Conservation (phyloP, 805 yeast genomes). For the Starmerella geochares region DNA sequence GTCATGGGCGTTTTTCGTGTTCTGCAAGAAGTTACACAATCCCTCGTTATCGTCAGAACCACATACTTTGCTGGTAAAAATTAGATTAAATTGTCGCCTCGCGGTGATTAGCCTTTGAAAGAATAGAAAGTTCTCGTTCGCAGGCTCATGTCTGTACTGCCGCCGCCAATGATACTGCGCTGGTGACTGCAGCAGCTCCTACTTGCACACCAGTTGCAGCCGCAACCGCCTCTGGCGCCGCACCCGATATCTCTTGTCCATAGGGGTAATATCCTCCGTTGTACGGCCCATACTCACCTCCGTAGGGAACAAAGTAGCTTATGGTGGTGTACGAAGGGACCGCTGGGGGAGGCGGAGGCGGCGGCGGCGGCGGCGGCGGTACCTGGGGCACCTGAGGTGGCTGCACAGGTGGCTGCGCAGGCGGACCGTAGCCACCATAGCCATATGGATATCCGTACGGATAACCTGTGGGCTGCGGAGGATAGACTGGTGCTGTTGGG, state of each 20-base stretch:
- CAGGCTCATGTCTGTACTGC: too few species aligned
- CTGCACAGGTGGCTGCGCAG: too few species aligned
- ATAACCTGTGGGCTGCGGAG: neutral
- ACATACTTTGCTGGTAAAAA: too few species aligned
- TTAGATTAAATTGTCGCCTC: too few species aligned
- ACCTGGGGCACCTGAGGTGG: neutral
- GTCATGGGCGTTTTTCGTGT: too few species aligned
- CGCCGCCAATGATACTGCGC: too few species aligned
- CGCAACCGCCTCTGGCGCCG: neutral
- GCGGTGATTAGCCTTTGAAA: too few species aligned
- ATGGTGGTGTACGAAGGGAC: conserved; percentile 12
- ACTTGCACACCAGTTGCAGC: neutral
- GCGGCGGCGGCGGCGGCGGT: conserved; percentile 3
- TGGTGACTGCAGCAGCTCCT: too few species aligned
- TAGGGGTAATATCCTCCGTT: conserved; percentile 1
- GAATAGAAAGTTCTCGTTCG: too few species aligned
- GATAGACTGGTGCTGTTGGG: neutral
- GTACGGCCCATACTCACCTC: neutral
- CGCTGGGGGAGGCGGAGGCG: conserved; percentile 1
- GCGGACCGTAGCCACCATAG: neutral
- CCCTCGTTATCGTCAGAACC: too few species aligned
- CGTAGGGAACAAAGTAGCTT: conserved; percentile 19
- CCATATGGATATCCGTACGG: neutral
- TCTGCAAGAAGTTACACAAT: too few species aligned
- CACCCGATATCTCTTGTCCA: neutral